A percentile compares a stretch with the other conserved stretches of the same genome.
Conservation (phyloP, 2,329 filamentous ascomycete species). For the Aspergillus sp. region DNA sequence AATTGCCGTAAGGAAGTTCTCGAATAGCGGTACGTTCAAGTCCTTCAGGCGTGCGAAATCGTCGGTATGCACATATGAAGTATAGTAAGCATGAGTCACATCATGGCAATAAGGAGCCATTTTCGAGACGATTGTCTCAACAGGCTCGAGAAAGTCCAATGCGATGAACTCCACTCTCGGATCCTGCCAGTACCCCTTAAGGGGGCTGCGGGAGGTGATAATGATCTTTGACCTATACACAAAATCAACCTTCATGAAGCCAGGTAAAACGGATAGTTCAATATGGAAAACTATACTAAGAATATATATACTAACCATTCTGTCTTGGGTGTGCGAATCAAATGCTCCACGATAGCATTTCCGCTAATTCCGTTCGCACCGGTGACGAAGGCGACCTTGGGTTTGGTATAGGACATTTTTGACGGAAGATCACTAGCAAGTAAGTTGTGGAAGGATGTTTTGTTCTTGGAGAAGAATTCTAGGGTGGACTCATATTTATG, state of each 20-base stretch:
- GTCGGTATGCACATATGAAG: slow-evolving; percentile 32
- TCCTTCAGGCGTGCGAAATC: slow-evolving; percentile 20
- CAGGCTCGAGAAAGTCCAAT: slow-evolving; percentile 27
- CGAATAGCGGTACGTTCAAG: slow-evolving; percentile 21
- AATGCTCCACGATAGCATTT: slow-evolving; percentile 34
- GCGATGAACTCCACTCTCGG: slow-evolving; percentile 25
- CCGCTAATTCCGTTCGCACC: slow-evolving; percentile 39
- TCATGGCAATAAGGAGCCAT: slow-evolving; percentile 22
- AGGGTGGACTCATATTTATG: too few species aligned
- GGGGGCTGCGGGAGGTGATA: slow-evolving; percentile 29
- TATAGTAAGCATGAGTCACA: slow-evolving; percentile 37
- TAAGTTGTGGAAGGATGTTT: too few species aligned
- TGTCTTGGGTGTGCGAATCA: slow-evolving; percentile 26
- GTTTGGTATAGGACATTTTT: too few species aligned
- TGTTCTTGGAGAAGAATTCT: too few species aligned
- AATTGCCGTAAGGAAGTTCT: slow-evolving; percentile 32
- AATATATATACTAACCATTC: slow-evolving; percentile 18
- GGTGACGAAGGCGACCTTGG: slow-evolving; percentile 35
- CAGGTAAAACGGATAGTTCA: too few species aligned
- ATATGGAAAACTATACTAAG: too few species aligned
- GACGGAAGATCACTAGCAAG: too few species aligned
- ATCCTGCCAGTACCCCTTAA: slow-evolving; percentile 23
- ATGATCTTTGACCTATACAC: slow-evolving; percentile 25
- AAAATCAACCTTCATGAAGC: too few species aligned
- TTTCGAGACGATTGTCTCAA: slow-evolving; percentile 17